These are phyloP conservation scores for Fusarium nodosum DNA, from an alignment of 2,329 filamentous ascomycete genomes.

Conservation along the genomic window DNA sequence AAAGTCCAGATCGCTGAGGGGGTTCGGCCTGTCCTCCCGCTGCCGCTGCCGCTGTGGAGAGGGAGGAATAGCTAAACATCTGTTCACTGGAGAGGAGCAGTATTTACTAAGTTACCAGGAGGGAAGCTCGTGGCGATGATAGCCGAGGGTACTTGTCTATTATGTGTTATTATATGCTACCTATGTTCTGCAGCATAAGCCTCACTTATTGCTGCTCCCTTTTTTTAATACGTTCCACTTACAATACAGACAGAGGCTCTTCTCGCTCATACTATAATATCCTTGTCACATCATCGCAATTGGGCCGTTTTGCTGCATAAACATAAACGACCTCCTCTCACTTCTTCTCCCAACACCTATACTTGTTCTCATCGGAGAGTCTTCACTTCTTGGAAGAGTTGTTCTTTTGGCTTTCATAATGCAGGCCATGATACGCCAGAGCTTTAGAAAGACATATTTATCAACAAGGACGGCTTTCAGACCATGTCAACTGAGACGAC, in stretches of 20 bases:
- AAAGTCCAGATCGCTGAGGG: constrained; percentile 34
- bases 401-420: constrained; percentile 24
- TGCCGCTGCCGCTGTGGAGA: constrained; percentile 35
- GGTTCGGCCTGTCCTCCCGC: constrained; percentile 23
- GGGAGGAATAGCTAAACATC: constrained; percentile 19
- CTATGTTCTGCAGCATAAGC: neutral
- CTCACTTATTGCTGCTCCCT: neutral
- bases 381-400: neutral
- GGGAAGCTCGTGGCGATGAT: constrained; percentile 35
- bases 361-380: neutral
- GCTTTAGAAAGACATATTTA: constrained; percentile 21
- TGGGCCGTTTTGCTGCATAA: neutral
- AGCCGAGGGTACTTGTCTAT: constrained; percentile 40
- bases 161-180: neutral
- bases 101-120: constrained; percentile 18
- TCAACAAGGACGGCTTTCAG: constrained; percentile 16
- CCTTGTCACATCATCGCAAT: neutral
- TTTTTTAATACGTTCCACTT: constrained; percentile 1
- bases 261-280: neutral
- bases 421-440: constrained; percentile 38
- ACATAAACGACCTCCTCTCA: neutral
- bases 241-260: neutral
- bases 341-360: neutral
- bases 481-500: constrained; percentile 30
- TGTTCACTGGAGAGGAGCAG: constrained; percentile 19